A percentile compares a stretch with the other conserved stretches of the same genome.
Evolutionary conservation across 805 yeast species (phyloP).

Genomic region (Grigorovia yakushimaensis): DNA sequence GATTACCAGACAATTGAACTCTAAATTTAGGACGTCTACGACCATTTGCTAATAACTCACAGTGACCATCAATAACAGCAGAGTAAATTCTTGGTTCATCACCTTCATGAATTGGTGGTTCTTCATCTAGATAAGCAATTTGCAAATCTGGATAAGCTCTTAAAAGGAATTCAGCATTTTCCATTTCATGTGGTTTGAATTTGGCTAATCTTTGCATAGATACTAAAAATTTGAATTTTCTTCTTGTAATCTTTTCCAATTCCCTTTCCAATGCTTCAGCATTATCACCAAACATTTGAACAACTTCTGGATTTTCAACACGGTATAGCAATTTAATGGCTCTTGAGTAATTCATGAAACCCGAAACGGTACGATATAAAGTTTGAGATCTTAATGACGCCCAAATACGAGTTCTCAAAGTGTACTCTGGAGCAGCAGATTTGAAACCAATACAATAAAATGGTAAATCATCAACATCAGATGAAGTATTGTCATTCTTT

Average conservation of each 20-base stretch:
- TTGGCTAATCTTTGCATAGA: slow-evolving; percentile 77
- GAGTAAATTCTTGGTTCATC: slow-evolving; percentile 66
- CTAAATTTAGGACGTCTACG: slow-evolving; percentile 68
- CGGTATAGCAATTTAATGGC: slow-evolving; percentile 88
- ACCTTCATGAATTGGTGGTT: slow-evolving; percentile 61
- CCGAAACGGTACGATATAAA: slow-evolving; percentile 90
- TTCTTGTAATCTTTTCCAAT: slow-evolving; percentile 76
- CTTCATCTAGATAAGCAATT: slow-evolving; percentile 92
- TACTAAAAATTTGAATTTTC: slow-evolving; percentile 72
- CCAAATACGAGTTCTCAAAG: slow-evolving; percentile 95
- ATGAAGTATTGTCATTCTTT: slow-evolving; percentile 58
- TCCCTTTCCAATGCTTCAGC: slow-evolving; percentile 94
- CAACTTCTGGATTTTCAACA: slow-evolving; percentile 90
- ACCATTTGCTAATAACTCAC: slow-evolving; percentile 60
- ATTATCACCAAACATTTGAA: slow-evolving; percentile 96
- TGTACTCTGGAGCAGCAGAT: slow-evolving; percentile 93
- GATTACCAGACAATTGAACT: slow-evolving; percentile 72
- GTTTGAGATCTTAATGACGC: slow-evolving; percentile 97
- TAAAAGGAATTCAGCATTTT: slow-evolving; percentile 69
- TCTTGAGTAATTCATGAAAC: slow-evolving; percentile 96
- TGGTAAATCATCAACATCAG: slow-evolving; percentile 82
- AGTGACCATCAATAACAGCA: slow-evolving; percentile 70
- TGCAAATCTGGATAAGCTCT: slow-evolving; percentile 79
- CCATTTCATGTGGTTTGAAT: slow-evolving; percentile 64
- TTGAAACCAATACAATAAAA: slow-evolving; percentile 95